These are phyloP conservation scores for Paramecium tetraurelia DNA, from an alignment of 73 alveolate species.

Conservation along the genomic window DNA sequence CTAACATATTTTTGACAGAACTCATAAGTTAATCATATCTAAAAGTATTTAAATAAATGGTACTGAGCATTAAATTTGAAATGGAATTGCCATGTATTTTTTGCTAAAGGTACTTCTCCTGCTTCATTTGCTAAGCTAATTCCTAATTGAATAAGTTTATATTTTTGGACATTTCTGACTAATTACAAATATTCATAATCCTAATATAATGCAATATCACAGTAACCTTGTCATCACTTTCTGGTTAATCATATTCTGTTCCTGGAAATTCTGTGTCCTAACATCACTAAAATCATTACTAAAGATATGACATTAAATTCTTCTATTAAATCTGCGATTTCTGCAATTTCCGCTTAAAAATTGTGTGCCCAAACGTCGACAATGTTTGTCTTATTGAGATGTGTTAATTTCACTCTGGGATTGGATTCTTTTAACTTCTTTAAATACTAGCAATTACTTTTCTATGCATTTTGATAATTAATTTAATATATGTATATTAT, in stretches of 20 bases:
- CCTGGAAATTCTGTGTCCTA: conserved; percentile 54
- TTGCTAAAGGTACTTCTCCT: conserved; percentile 33
- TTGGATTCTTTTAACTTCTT: neutral
- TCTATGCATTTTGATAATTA: neutral
- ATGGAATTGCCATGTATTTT: conserved; percentile 47
- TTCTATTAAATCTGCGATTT: conserved; percentile 22
- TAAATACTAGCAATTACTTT: neutral
- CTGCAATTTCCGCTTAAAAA: conserved; percentile 11
- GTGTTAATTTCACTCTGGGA: conserved; percentile 9
- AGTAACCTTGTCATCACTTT: conserved; percentile 26
- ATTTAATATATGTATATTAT: neutral
- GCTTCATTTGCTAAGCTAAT: conserved; percentile 23
- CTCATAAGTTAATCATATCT: neutral
- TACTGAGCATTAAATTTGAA: conserved; percentile 8
- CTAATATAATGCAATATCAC: neutral
- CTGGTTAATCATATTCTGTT: conserved; percentile 19
- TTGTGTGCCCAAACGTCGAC: conserved; percentile 45
- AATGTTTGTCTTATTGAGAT: neutral
- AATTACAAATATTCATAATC: conserved; percentile 24
- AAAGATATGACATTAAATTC: conserved; percentile 27
- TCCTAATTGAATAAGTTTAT: conserved; percentile 8
- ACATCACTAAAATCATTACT: neutral
- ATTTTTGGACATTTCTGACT: conserved; percentile 18
- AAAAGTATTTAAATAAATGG: neutral
- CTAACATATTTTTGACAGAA: conserved; percentile 3